Conservation (phyloP, 192 early-diverging fungal species). For the Backusella mclennaniae region DNA sequence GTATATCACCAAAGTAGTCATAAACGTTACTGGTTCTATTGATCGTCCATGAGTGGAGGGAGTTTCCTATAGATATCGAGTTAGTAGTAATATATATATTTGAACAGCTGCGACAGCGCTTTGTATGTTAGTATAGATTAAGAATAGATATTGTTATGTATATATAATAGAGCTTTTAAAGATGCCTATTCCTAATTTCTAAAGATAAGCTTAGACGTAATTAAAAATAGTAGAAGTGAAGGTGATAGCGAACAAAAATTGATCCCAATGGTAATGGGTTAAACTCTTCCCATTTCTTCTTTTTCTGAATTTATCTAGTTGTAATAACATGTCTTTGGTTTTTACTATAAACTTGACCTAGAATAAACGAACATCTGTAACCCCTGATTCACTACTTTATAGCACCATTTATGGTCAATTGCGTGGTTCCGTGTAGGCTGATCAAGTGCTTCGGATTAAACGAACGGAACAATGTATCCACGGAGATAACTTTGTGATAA, state of each 20-base stretch:
- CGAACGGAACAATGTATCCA: background rate
- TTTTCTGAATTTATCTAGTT: too few relatives aligned
- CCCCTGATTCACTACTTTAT: background rate
- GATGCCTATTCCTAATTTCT: background rate
- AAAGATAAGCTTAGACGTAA: background rate
- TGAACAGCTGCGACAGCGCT: background rate
- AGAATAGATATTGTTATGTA: background rate
- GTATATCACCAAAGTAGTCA: background rate
- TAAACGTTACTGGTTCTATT: background rate
- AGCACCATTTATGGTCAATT: background rate
- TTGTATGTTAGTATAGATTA: background rate
- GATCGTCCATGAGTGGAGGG: background rate
- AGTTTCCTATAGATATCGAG: background rate
- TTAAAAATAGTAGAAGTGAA: background rate
- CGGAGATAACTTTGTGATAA: background rate
- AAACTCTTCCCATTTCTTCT: too few relatives aligned
- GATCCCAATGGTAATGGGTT: too few relatives aligned
- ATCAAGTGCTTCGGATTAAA: background rate
- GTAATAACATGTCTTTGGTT: background rate
- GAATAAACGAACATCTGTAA: background rate
- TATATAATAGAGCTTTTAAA: background rate
- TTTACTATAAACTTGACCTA: background rate
- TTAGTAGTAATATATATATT: background rate
- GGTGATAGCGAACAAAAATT: too few relatives aligned
- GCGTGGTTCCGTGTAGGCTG: background rate